phyloP scores from a whole-genome alignment of 352 stramenopile species.

The Bremia lactucae region DNA sequence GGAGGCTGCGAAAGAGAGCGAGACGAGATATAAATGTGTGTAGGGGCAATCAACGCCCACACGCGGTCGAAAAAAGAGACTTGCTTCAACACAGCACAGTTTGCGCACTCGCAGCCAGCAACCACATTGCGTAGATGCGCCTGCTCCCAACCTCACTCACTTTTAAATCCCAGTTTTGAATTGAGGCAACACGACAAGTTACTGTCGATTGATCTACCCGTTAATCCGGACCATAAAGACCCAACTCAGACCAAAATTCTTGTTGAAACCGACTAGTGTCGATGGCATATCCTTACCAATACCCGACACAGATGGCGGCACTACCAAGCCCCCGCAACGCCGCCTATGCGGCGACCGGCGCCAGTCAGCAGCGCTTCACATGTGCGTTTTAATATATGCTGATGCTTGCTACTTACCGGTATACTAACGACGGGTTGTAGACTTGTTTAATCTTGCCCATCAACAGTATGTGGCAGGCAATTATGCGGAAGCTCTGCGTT shows the following conservation, averaged over 20 bases:
- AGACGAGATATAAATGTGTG: constrained; percentile 10
- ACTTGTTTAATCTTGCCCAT: constrained; percentile 69
- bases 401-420: neutral
- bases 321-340: constrained; percentile 9
- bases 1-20: constrained; percentile 26
- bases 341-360: constrained; percentile 14
- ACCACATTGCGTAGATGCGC: constrained; percentile 21
- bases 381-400: constrained; percentile 32
- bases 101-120: constrained; percentile 17
- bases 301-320: constrained; percentile 11
- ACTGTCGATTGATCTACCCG: neutral
- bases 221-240: neutral
- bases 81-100: constrained; percentile 19
- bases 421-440: constrained; percentile 9
- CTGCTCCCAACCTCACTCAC: constrained; percentile 6
- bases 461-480: constrained; percentile 82
- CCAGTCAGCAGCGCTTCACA: constrained; percentile 47
- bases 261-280: neutral
- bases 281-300: constrained; percentile 25
- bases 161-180: constrained; percentile 17
- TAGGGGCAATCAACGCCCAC: constrained; percentile 9
- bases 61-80: constrained; percentile 24
- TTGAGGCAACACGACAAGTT: neutral
- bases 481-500: constrained; percentile 72
- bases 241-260: neutral